Conservation (phyloP, 352 stramenopile genomes). For the Phytopythium oedochilum region DNA sequence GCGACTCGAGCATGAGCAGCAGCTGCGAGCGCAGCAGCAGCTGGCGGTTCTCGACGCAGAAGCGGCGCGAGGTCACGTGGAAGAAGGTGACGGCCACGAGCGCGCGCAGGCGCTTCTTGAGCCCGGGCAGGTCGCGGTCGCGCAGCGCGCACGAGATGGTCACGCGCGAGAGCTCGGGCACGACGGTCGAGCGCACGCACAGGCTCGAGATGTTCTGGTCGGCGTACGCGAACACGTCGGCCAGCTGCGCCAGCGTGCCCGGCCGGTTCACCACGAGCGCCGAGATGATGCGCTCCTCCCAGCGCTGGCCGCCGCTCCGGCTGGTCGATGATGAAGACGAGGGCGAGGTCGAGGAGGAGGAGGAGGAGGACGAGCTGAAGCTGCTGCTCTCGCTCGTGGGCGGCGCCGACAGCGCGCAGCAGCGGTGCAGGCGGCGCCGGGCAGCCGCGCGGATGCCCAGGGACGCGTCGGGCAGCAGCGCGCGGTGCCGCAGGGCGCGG, state of each 20-base stretch:
- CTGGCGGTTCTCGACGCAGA: constrained; percentile 60
- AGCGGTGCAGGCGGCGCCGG: background rate
- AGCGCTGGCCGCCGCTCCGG: background rate
- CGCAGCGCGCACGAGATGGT: constrained; percentile 64
- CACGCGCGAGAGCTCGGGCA: constrained; percentile 72
- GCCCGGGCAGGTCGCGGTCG: constrained; percentile 38
- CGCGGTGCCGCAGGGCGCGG: background rate
- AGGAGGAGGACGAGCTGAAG: constrained; percentile 1
- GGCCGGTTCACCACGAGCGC: constrained; percentile 68
- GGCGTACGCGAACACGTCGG: constrained; percentile 61
- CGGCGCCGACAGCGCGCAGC: background rate
- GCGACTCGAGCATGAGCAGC: constrained; percentile 34
- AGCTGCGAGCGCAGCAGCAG: constrained; percentile 59
- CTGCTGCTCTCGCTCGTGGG: background rate
- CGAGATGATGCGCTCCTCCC: constrained; percentile 70
- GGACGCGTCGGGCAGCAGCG: background rate
- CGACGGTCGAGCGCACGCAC: constrained; percentile 60
- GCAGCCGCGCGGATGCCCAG: background rate
- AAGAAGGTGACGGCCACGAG: constrained; percentile 77
- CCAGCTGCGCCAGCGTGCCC: constrained; percentile 62
- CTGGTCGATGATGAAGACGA: background rate
- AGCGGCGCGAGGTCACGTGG: constrained; percentile 64
- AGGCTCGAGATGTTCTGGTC: constrained; percentile 75
- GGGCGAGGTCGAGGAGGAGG: background rate
- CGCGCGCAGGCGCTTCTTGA: constrained; percentile 53